Conservation (phyloP, 2,329 filamentous ascomycete species). For the Fusarium robinianum region DNA sequence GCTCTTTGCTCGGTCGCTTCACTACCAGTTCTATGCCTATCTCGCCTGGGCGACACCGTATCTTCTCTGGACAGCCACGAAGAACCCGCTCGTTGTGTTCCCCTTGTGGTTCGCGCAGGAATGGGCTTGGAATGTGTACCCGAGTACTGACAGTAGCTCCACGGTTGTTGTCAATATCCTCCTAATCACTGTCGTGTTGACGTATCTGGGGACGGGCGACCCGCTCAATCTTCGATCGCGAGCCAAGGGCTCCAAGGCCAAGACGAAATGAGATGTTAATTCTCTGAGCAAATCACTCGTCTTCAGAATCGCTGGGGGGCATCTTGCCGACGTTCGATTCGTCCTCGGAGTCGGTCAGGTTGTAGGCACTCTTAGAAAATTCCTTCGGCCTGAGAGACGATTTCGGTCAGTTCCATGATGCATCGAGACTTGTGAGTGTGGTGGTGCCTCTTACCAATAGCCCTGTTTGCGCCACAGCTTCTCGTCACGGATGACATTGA, state of each 20-base stretch:
- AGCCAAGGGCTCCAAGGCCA: slow-evolving; percentile 30
- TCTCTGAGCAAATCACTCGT: slow-evolving; percentile 41
- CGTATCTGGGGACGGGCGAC: slow-evolving; percentile 61
- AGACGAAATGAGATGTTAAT: slow-evolving; percentile 40
- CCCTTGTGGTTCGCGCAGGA: slow-evolving; percentile 78
- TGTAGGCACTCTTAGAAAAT: slow-evolving; percentile 69
- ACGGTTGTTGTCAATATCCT: slow-evolving; percentile 71
- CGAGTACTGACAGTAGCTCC: slow-evolving; percentile 67
- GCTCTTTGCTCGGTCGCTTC: slow-evolving; percentile 83
- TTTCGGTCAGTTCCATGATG: slow-evolving; percentile 26
- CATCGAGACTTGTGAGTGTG: background rate
- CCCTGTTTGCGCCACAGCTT: slow-evolving; percentile 86
- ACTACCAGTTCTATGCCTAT: slow-evolving; percentile 96
- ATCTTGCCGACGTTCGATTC: slow-evolving; percentile 83
- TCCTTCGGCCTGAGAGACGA: slow-evolving; percentile 69
- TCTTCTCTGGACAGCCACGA: slow-evolving; percentile 77
- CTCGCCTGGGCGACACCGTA: slow-evolving; percentile 88
- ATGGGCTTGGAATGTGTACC: slow-evolving; percentile 92
- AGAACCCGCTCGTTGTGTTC: slow-evolving; percentile 69
- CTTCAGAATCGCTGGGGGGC: slow-evolving; percentile 80
- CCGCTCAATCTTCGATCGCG: slow-evolving; percentile 38
- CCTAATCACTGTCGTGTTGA: slow-evolving; percentile 65
- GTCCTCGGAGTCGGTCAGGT: slow-evolving; percentile 71
- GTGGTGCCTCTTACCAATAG: slow-evolving; percentile 79
- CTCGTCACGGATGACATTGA: slow-evolving; percentile 91